Percentiles rank a stretch among this genome's conserved stretches.
phyloP scores from a whole-genome alignment of 331 rosid species.

The Malus hybrid region DNA sequence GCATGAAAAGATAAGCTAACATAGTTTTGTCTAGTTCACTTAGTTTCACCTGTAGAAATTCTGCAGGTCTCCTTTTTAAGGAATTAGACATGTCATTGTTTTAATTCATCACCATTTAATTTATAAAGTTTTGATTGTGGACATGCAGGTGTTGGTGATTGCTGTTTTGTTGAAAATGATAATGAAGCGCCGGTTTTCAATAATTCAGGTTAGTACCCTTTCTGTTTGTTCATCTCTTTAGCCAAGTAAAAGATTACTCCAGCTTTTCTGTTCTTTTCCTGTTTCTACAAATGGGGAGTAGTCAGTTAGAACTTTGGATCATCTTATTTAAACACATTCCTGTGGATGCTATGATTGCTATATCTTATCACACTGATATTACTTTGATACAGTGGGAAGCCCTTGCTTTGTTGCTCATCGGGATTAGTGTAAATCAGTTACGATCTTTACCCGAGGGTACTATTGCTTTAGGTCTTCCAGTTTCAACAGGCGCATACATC shows the following conservation, averaged over 20 bases:
- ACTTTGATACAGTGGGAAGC: constrained; percentile 79
- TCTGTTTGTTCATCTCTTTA: not conserved
- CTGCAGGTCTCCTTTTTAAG: not conserved
- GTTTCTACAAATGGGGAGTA: not conserved
- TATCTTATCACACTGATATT: constrained; percentile 7
- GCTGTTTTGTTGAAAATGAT: constrained; percentile 72
- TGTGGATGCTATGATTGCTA: not conserved
- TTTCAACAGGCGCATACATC: constrained; percentile 64
- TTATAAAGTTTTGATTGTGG: constrained; percentile 20
- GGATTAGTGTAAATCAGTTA: constrained; percentile 85
- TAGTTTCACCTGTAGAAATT: not conserved
- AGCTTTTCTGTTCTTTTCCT: not conserved
- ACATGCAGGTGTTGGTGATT: constrained; percentile 81
- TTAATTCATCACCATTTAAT: constrained; percentile 7
- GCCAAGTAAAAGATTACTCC: not conserved
- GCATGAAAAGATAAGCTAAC: not conserved
- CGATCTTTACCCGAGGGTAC: constrained; percentile 74
- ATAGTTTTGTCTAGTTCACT: not conserved
- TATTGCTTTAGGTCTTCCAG: constrained; percentile 57
- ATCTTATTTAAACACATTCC: constrained; percentile 6
- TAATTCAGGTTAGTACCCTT: constrained; percentile 71
- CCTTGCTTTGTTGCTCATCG: constrained; percentile 80
- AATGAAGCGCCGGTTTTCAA: constrained; percentile 78
- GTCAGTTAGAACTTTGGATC: constrained; percentile 8
- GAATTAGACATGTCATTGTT: not conserved